Evolutionary conservation across 176 grass and related monocot genomes (phyloP).

Genomic region (Rhynchospora tenuis): DNA sequence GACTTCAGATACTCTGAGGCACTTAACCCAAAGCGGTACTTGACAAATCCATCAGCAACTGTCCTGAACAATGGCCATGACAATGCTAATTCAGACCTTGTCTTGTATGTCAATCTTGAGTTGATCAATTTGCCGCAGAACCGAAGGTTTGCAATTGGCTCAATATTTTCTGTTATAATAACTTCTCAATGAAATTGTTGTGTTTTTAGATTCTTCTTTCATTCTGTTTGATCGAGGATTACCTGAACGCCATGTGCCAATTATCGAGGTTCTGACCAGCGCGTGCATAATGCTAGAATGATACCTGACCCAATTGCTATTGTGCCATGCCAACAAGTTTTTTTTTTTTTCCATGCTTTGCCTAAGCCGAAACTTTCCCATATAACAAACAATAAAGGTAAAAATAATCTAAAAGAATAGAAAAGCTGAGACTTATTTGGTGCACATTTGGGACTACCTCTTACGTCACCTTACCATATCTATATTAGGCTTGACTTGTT

Average conservation of each 20-base stretch:
- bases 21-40: conserved; percentile 76
- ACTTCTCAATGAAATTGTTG: not conserved
- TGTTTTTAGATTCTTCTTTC: conserved; percentile 1
- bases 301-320: not conserved
- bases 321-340: not conserved
- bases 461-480: not conserved
- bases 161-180: not conserved
- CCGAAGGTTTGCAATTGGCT: conserved; percentile 57
- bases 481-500: not conserved
- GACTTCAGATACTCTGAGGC: conserved; percentile 71
- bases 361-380: not conserved
- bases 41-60: conserved; percentile 72
- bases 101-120: conserved; percentile 83
- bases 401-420: not conserved
- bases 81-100: conserved; percentile 91
- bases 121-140: conserved; percentile 57
- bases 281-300: not conserved
- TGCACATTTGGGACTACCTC: not conserved
- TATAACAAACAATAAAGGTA: not conserved
- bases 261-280: not conserved
- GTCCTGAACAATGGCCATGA: conserved; percentile 75
- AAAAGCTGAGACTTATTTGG: not conserved
- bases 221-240: not conserved
- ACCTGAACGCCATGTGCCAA: not conserved
- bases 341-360: not conserved